Percentiles rank a stretch among this genome's conserved stretches.
Conservation (phyloP, 176 grass and related monocot species). For the Hordeum marinum region DNA sequence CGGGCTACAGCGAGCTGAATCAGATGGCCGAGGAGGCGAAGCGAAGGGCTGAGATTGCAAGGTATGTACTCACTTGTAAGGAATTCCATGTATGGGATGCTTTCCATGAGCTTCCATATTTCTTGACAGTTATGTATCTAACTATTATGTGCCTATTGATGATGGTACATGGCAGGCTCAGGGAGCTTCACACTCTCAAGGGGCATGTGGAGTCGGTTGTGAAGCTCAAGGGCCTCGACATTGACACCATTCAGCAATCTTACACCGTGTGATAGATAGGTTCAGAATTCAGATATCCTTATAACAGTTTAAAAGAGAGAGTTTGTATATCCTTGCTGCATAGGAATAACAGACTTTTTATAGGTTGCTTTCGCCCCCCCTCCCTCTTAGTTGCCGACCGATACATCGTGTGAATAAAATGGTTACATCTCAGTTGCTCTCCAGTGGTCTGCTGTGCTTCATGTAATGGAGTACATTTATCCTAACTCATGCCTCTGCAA, state of each 20-base stretch:
- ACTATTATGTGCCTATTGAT: background rate
- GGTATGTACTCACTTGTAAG: background rate
- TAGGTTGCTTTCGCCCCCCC: background rate
- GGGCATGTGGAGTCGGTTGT: conserved; percentile 8
- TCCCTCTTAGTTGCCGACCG: no score
- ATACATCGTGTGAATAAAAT: background rate
- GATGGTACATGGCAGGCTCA: background rate
- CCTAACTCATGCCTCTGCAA: background rate
- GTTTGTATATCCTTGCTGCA: background rate
- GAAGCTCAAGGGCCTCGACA: conserved; percentile 23
- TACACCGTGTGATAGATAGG: background rate
- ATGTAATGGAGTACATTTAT: background rate
- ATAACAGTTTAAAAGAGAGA: background rate
- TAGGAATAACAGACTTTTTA: background rate
- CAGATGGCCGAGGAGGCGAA: conserved; percentile 15
- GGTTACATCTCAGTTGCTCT: background rate
- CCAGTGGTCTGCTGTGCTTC: background rate
- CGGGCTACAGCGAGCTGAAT: background rate
- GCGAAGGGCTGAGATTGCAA: conserved; percentile 9
- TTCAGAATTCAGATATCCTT: background rate
- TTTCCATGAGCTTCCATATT: background rate
- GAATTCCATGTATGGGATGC: background rate
- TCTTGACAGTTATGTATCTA: background rate
- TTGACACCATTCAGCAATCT: conserved; percentile 4
- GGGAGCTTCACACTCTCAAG: conserved; percentile 18